These are phyloP conservation scores for Andalucia godoyi DNA, from an alignment of 78 protist species.

Conservation along the genomic window DNA sequence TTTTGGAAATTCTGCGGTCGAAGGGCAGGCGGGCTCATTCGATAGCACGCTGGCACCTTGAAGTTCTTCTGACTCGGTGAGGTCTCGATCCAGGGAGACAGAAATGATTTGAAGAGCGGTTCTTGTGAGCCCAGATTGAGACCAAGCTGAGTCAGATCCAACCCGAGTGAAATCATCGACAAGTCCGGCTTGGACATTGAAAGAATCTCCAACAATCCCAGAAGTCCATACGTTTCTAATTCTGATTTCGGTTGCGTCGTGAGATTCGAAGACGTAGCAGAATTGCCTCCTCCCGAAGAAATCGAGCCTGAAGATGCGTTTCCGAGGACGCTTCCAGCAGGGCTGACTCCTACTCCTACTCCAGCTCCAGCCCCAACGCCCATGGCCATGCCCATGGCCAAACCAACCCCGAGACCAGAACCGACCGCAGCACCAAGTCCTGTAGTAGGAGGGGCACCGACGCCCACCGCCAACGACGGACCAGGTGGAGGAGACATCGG, in stretches of 20 bases:
- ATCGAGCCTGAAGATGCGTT: no score
- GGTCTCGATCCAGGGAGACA: constrained; percentile 68
- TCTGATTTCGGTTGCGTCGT: no score
- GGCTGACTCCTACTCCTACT: no score
- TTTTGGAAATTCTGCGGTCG: constrained; percentile 47
- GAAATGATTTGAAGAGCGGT: constrained; percentile 60
- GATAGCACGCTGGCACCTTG: constrained; percentile 68
- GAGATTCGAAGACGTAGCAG: no score
- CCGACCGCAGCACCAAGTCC: no score
- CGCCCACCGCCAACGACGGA: neutral
- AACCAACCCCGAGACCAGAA: no score
- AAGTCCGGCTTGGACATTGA: constrained; percentile 66
- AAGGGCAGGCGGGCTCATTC: constrained; percentile 39
- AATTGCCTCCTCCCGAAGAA: no score
- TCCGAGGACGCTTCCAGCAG: no score
- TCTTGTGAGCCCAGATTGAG: constrained; percentile 74
- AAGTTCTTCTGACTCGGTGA: constrained; percentile 45
- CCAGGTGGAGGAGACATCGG: no score
- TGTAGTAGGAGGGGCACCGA: no score
- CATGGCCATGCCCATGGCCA: no score
- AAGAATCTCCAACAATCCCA: constrained; percentile 71
- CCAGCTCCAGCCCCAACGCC: no score
- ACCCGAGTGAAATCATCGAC: constrained; percentile 72
- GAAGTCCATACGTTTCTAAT: constrained; percentile 53
- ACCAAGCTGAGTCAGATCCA: constrained; percentile 80